Conservation (phyloP, 2,329 filamentous ascomycete genomes). For the Paecilomyces formosus region DNA sequence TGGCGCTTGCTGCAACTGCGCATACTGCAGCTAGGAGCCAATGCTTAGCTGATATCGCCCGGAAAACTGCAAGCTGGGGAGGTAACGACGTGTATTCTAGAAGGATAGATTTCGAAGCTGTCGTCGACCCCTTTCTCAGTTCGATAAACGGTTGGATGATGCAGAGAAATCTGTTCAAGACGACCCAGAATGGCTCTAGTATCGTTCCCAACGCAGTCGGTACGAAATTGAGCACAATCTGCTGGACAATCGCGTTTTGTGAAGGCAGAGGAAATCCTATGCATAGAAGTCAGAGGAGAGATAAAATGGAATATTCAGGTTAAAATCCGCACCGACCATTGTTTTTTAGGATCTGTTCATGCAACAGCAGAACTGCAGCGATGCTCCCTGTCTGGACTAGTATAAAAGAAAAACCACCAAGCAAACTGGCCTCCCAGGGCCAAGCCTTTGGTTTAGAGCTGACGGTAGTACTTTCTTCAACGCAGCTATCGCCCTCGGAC, state of each 20-base stretch:
- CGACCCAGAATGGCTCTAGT: conserved; percentile 50
- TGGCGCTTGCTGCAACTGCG: conserved; percentile 41
- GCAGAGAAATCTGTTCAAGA: conserved; percentile 48
- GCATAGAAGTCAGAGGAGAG: conserved; percentile 6
- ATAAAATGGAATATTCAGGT: background rate
- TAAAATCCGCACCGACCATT: conserved; percentile 6
- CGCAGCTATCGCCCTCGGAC: background rate
- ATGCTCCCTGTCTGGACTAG: conserved; percentile 3
- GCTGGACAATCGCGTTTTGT: conserved; percentile 25
- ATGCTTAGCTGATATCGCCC: conserved; percentile 41
- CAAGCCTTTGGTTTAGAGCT: background rate
- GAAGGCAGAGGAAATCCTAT: conserved; percentile 32
- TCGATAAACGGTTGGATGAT: conserved; percentile 49
- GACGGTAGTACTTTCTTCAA: background rate
- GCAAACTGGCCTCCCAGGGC: background rate
- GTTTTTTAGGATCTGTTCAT: conserved; percentile 3
- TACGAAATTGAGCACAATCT: conserved; percentile 43
- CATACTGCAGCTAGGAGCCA: conserved; percentile 43
- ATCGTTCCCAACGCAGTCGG: conserved; percentile 50
- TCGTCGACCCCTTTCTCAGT: conserved; percentile 35
- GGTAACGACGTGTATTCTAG: conserved; percentile 48
- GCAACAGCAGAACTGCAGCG: conserved; percentile 5
- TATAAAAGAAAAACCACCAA: conserved; percentile 8
- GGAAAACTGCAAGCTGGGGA: conserved; percentile 44
- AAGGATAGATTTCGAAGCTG: conserved; percentile 32